phyloP scores from a whole-genome alignment of 1,284 basidiomycete species.

The Rugosomyces carneus region DNA sequence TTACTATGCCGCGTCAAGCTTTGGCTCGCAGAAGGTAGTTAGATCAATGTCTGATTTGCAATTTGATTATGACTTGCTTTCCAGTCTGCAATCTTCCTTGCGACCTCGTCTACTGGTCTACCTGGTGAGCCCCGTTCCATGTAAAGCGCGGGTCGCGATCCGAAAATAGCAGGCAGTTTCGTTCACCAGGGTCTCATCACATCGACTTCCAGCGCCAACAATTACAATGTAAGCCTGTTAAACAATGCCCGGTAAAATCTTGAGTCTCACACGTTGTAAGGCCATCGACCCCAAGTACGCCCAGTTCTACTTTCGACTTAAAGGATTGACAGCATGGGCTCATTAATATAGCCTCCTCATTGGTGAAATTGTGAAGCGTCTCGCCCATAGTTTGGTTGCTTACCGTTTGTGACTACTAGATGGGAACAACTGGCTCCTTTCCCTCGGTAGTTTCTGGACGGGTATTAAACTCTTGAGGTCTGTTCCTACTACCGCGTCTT shows the following conservation, averaged over 20 bases:
- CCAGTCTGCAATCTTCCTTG: conserved; percentile 39
- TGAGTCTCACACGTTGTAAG: conserved; percentile 19
- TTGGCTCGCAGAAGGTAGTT: conserved; percentile 42
- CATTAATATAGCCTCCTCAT: conserved; percentile 25
- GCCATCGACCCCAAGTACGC: conserved; percentile 54
- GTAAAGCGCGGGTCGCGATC: conserved; percentile 32
- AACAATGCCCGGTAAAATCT: conserved; percentile 1
- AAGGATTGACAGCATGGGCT: not conserved
- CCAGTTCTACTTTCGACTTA: not conserved
- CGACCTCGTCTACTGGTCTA: conserved; percentile 39
- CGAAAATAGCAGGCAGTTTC: conserved; percentile 30
- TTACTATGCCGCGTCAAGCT: conserved; percentile 33
- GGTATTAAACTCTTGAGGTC: conserved; percentile 27
- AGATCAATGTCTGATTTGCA: conserved; percentile 17
- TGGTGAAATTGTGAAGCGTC: conserved; percentile 16
- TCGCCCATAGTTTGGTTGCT: not conserved
- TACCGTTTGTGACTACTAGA: conserved; percentile 16
- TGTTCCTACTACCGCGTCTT: not conserved
- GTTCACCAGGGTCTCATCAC: conserved; percentile 45
- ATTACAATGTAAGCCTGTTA: conserved; percentile 40
- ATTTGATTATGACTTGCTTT: not conserved
- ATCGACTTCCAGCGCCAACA: conserved; percentile 32
- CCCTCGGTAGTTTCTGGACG: conserved; percentile 47
- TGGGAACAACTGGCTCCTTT: conserved; percentile 37
- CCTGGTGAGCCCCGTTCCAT: conserved; percentile 25